Evolutionary conservation across 108 stramenopile genomes (phyloP), one percentile per base, ranked within the genome.

Genomic region (Pseudonitzschia delicatissima): DNA sequence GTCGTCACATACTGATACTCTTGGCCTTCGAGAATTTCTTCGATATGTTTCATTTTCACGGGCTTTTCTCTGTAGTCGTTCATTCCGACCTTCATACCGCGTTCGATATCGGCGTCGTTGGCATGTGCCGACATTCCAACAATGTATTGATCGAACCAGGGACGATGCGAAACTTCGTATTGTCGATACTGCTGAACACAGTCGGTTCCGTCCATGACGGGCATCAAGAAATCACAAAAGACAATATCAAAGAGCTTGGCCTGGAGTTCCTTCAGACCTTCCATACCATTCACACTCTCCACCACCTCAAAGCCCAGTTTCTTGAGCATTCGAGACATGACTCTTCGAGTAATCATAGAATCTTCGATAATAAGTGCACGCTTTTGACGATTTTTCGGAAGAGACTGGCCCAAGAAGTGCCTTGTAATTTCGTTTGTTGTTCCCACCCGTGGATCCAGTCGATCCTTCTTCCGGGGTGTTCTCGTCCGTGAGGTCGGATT

Each of bases 171-270:
- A 34, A 57, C 48, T 62, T 85, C 87, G 77, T 82, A 86, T 37
- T 67, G 45, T n/a, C 89, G 63, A 55, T 76, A 85, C 28, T 83
- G 77, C 67, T 77, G 73, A 53, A 83, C 80, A 59, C 86, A 79
- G 45, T 89, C 86, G 11, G 87, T 29, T 20, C 91, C 91, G 55
- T 90, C 88, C 78, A 87, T 79, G 11, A 90, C 76, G 13, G 91
- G 91, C 91, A 92, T 92, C 31, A 87, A 62, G 60, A 88, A 86
- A 53, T 90, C 86, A 32, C 78, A 78, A 12, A 92, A 27, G 18
- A 86, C 85, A 21, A 92, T 18, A 65, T 89, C 87, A 57, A 82
- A 92, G 0, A 57, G 29, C 15, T 45, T 60, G n/a, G 48, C 50
- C 44, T 82, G 70, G 60, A 93, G 40, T 29, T 63, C 57, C 60